Conservation (phyloP, 805 yeast genomes). For the Candida quercuum region DNA sequence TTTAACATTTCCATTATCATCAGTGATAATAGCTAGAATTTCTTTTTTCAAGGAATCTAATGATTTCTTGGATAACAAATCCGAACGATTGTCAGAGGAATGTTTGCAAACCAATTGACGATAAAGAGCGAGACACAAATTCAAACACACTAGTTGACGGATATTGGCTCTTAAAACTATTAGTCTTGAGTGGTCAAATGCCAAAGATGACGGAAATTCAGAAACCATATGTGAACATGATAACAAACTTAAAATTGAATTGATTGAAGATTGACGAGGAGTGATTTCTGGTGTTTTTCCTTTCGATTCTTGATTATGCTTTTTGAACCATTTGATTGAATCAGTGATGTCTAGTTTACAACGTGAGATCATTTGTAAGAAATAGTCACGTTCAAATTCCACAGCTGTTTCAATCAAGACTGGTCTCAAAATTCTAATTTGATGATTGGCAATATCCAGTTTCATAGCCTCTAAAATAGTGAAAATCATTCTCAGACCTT, state of each 20-base stretch:
- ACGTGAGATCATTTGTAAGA: constrained; percentile 61
- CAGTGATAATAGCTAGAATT: constrained; percentile 73
- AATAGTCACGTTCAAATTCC: constrained; percentile 81
- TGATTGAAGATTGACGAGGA: constrained; percentile 37
- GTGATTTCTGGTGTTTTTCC: constrained; percentile 16
- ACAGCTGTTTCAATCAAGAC: constrained; percentile 81
- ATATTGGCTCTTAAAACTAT: constrained; percentile 79
- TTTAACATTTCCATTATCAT: constrained; percentile 80
- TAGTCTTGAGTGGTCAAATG: constrained; percentile 79
- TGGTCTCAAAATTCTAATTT: constrained; percentile 80
- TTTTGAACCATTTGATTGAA: constrained; percentile 23
- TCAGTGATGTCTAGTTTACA: constrained; percentile 23
- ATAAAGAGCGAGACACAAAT: constrained; percentile 66
- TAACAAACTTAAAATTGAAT: constrained; percentile 56
- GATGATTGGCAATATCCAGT: constrained; percentile 92
- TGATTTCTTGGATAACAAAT: constrained; percentile 30
- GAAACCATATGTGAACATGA: constrained; percentile 77
- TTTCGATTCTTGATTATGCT: constrained; percentile 7
- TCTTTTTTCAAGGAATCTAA: constrained; percentile 55
- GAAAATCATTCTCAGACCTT: constrained; percentile 72
- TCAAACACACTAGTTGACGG: constrained; percentile 75
- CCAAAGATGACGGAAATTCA: constrained; percentile 77
- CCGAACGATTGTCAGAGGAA: constrained; percentile 15
- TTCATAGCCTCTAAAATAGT: constrained; percentile 91
- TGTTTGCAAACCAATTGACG: constrained; percentile 51